These are phyloP conservation scores for Calonectria pseudoreteaudii DNA, from an alignment of 2,329 filamentous ascomycete genomes.

Conservation along the genomic window DNA sequence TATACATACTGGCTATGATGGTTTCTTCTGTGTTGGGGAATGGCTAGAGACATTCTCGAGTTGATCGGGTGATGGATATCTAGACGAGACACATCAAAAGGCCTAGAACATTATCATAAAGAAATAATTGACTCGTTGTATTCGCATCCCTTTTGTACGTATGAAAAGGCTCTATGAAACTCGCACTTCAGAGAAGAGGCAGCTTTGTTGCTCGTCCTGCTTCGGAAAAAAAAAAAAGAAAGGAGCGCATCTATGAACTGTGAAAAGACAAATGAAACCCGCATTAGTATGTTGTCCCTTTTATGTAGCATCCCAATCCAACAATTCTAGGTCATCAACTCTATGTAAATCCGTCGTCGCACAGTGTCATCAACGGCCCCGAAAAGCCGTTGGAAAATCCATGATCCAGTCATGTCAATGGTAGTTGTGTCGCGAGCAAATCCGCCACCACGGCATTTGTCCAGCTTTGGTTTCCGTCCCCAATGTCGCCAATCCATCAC, in stretches of 20 bases:
- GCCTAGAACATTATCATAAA: not conserved
- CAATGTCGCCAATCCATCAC: not conserved
- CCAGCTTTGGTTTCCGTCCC: not conserved
- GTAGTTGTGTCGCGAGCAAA: not conserved
- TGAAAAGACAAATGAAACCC: not conserved
- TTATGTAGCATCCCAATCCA: not conserved
- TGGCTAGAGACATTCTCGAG: not conserved
- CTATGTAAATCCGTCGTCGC: not conserved
- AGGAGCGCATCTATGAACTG: not conserved
- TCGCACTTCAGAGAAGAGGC: not conserved
- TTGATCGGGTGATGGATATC: not conserved
- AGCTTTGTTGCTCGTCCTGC: not conserved
- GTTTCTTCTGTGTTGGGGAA: not conserved
- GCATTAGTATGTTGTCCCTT: not conserved
- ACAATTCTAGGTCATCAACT: not conserved
- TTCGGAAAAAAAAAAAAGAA: no score
- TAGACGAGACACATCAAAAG: not conserved
- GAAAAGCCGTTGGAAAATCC: not conserved
- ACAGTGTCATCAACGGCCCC: not conserved
- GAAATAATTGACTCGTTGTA: not conserved
- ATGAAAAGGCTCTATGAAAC: not conserved
- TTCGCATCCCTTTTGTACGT: not conserved
- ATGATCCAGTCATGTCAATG: not conserved
- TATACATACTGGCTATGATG: not conserved
- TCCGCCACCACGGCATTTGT: not conserved